Evolutionary conservation across 305 asterid genomes (phyloP).

Genomic region (Solanum aculeatissimum): DNA sequence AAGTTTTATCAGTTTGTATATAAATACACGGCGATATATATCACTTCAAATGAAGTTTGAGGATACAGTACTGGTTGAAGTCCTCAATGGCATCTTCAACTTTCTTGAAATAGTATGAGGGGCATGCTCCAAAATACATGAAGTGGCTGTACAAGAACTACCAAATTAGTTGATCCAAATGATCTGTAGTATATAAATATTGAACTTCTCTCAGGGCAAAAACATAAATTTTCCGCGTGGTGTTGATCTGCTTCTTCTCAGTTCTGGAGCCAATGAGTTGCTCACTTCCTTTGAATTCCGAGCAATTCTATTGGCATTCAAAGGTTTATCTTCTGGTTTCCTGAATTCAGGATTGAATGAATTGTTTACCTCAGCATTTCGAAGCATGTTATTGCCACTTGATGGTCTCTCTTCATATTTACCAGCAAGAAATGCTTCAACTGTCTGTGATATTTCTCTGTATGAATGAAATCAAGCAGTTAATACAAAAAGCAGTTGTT

Average conservation of each 20-base stretch:
- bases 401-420: conserved; percentile 29
- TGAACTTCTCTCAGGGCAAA: conserved; percentile 7
- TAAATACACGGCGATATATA: neutral
- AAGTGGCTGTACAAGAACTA: conserved; percentile 14
- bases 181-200: neutral
- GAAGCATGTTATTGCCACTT: neutral
- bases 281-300: neutral
- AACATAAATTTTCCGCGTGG: conserved; percentile 31
- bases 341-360: conserved; percentile 29
- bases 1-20: neutral
- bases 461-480: neutral
- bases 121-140: neutral
- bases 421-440: conserved; percentile 25
- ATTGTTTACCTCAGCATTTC: conserved; percentile 18
- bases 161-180: neutral
- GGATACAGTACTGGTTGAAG: neutral
- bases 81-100: neutral
- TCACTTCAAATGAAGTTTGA: neutral
- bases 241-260: conserved; percentile 34
- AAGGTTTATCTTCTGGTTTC: conserved; percentile 1
- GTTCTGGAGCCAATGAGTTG: conserved; percentile 11
- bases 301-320: neutral
- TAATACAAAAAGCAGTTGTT: neutral
- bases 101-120: neutral
- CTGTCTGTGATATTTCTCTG: conserved; percentile 38